Base-by-base conservation (phyloP, 2,329 filamentous ascomycete species). In the Diplodia scrobiculata region DNA sequence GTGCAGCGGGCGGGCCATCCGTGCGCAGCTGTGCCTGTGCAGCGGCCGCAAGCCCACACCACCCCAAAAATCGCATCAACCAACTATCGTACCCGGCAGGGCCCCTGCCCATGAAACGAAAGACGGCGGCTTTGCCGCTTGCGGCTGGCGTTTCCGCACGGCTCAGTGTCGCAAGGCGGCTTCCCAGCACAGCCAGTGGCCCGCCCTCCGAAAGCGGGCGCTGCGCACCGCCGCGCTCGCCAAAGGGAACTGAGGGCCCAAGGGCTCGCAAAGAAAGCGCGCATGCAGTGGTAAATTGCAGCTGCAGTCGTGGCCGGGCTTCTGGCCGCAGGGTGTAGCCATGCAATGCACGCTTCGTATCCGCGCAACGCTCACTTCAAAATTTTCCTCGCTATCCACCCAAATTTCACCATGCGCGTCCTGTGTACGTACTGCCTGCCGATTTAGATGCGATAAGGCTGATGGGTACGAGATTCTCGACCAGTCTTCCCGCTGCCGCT, bases 361-460 rank as follows among this genome's bases (percentile, higher is more conserved):
- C 55, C 55, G 32, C 55, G n/a, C 55, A 21, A 9, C 19, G 25
- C 50, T 9, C 25, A n/a, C 25, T 11, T 19, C 19, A 13, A 27
- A 50, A 25, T 53, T 53, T 62, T 36, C 27, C 34, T 11, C 34
- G 9, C 7, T n/a, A 36, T 29, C 41, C 58, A 29, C 38, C 34
- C 34, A 19, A 27, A 17, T 29, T 58, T 53, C 51, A 14, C 21
- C 19, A 9, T 58, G 34, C 10, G 10, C 34, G 34, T 25, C 25
- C 25, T 25, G 25, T 25, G 25, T 25, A 25, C 25, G 25, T 25
- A 25, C 25, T 1, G 10, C 27, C 38, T 25, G 21, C 19, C 41
- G 25, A 50, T 50, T 45, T 62, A 36, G 58, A 62, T 62, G 58
- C 45, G 58, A 50, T 62, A 62, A 62, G 58, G 58, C 58, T 62